phyloP scores from a whole-genome alignment of 73 alveolate species.

The Blepharisma japonicum region DNA sequence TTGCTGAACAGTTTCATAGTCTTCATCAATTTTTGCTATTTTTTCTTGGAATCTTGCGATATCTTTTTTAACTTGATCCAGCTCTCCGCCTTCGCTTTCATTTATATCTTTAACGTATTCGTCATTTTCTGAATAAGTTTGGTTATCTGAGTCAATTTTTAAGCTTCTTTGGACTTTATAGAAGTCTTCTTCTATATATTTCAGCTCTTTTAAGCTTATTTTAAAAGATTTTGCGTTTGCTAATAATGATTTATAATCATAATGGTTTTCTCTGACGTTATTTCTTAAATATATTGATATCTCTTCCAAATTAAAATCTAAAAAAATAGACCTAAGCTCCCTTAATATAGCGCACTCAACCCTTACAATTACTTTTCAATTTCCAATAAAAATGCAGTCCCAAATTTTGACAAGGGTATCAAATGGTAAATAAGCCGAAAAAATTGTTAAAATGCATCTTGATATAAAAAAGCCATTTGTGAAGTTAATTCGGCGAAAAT shows the following conservation, averaged over 20 bases:
- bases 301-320: not conserved
- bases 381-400: constrained; percentile 39
- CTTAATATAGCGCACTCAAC: not conserved
- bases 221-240: not conserved
- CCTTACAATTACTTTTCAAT: not conserved
- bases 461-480: constrained; percentile 37
- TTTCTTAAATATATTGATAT: constrained; percentile 10
- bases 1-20: constrained; percentile 12
- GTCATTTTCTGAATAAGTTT: not conserved
- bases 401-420: constrained; percentile 19
- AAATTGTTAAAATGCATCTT: constrained; percentile 51
- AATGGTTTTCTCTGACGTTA: not conserved
- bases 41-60: not conserved
- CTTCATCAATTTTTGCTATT: not conserved
- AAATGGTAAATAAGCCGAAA: constrained; percentile 34
- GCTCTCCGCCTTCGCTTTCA: not conserved
- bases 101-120: not conserved
- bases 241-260: not conserved
- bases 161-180: not conserved
- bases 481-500: constrained; percentile 32
- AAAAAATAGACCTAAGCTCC: not conserved
- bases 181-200: not conserved
- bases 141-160: not conserved
- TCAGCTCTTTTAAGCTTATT: not conserved
- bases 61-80: not conserved